Base-by-base conservation (phyloP, 352 stramenopile genomes). In the Phytophthora constricta region DNA sequence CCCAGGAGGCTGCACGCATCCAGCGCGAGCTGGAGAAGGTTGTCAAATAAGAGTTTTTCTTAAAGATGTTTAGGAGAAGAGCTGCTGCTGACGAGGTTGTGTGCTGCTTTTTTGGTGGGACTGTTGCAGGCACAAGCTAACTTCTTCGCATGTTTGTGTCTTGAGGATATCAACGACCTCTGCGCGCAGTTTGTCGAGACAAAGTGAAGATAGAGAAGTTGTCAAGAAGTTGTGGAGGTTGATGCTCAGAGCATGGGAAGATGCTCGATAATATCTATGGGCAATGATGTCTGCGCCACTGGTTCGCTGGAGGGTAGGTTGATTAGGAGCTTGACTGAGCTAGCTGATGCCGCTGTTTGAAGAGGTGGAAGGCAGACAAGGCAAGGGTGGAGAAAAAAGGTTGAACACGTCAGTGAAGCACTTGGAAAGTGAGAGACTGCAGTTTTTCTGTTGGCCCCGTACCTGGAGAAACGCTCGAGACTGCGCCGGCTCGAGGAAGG, bases 111-210 rank as follows among this genome's bases (percentile, higher is more conserved):
- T n/a, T 55, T 62, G 20, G 22, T 55, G 22, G 14, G 60, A 22
- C 17, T 39, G 28, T 2, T 58, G 25, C 33, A 90, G 84, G 65
- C 76, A 0, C 79, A 90, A 43, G 31, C 27, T 23, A 78, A 86
- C 50, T 91, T 93, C 43, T 47, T 93, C 9, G 72, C 79, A 19
- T 76, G 76, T 11, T 61, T 92, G 14, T 83, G 78, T 56, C 67
- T 92, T 3, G 84, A 92, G 46, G 80, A 92, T 54, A 72, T 91
- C 22, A 74, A 92, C 61, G 84, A 92, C 54, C 68, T 92, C 19
- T 91, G 84, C 47, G 82, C 79, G 33, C 82, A 92, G 66, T 89
- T 92, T 56, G 74, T 87, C 0, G 14, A 42, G 53, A 60, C 71
- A 8, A 64, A 70, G 64, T 78, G 64, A 54, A 41, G 8, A 58